Evolutionary conservation across 495 filamentous ascomycete genomes (phyloP).

Genomic region (Aspergillus funiculosus): DNA sequence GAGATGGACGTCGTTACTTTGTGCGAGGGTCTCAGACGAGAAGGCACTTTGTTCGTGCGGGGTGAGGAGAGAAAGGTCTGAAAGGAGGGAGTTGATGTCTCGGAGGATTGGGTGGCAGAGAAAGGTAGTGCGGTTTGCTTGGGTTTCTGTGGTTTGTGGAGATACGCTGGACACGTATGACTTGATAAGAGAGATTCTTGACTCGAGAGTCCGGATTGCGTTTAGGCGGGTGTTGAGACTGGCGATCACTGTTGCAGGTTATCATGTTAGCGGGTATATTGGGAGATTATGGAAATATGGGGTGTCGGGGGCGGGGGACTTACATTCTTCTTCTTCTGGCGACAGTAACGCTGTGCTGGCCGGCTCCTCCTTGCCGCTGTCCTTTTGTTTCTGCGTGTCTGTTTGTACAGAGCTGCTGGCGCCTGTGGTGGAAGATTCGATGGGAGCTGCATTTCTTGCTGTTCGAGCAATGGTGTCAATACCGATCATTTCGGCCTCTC

Average conservation of each 20-base stretch:
- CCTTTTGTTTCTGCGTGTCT: slow-evolving; percentile 24
- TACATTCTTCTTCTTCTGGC: slow-evolving; percentile 72
- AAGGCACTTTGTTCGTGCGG: slow-evolving; percentile 50
- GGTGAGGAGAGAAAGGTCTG: slow-evolving; percentile 49
- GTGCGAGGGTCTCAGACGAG: slow-evolving; percentile 57
- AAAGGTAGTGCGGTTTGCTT: slow-evolving; percentile 17
- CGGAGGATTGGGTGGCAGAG: slow-evolving; percentile 48
- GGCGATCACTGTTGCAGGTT: slow-evolving; percentile 47
- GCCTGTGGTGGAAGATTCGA: slow-evolving; percentile 29
- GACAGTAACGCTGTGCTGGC: slow-evolving; percentile 51
- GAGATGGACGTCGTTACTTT: slow-evolving; percentile 73
- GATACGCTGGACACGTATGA: slow-evolving; percentile 73
- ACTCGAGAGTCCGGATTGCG: slow-evolving; percentile 84
- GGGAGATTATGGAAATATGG: background rate
- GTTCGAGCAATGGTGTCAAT: slow-evolving; percentile 85
- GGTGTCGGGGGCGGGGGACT: too few species aligned
- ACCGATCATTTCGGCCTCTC: slow-evolving; percentile 94
- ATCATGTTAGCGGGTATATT: slow-evolving; percentile 16
- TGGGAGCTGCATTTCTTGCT: slow-evolving; percentile 64
- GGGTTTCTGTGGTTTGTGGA: slow-evolving; percentile 42
- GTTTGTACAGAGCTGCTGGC: slow-evolving; percentile 8
- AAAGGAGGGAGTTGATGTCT: slow-evolving; percentile 51
- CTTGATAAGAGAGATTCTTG: slow-evolving; percentile 74
- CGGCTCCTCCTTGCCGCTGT: slow-evolving; percentile 33
- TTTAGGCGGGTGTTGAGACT: slow-evolving; percentile 81